Base-by-base conservation (phyloP, 768 basidiomycete species). In the Rhodosporidiobolus odoratus region DNA sequence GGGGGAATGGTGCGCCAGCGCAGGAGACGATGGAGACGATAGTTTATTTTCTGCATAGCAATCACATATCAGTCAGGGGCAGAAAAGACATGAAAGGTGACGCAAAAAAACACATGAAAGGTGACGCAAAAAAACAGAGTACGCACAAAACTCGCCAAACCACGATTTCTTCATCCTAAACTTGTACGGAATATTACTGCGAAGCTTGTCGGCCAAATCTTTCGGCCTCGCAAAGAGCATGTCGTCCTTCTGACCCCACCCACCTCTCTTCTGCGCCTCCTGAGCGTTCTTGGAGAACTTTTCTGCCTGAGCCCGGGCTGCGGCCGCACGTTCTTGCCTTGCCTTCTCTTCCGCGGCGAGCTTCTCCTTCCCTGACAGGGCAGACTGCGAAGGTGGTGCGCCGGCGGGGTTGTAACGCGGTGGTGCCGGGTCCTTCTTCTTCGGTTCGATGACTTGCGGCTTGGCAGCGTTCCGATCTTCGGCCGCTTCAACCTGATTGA, bases 101-200 rank as follows among this genome's bases (percentile, higher is more conserved):
- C n/a, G n/a, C n/a, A n/a, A n/a, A n/a, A n/a, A n/a, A n/a, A n/a
- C n/a, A n/a, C n/a, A n/a, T n/a, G n/a, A n/a, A n/a, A n/a, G n/a
- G n/a, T n/a, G n/a, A n/a, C 8, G 52, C 8, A 34, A 15, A 21
- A 16, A 34, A 21, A 30, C 16, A 10, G 30, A 16, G 30, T 6
- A n/a, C n/a, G n/a, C n/a, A n/a, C 21, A 66, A 34, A 62, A 62
- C 40, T 61, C 59, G 40, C 66, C 50, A 30, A 56, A 68, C 43
- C 41, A 62, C 27, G 25, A 56, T 27, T 43, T 57, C 30, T 59
- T 30, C 12, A 75, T 57, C 72, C 63, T 73, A 66, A 53, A 76
- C 66, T 78, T 78, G 68, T 75, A 78, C 21, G 77, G 77, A 7
- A 78, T 65, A 45, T 66, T 68, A 38, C 67, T 68, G 52, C 77